Evolutionary conservation across 495 filamentous ascomycete genomes (phyloP).

Genomic region (Xylaria venustula): DNA sequence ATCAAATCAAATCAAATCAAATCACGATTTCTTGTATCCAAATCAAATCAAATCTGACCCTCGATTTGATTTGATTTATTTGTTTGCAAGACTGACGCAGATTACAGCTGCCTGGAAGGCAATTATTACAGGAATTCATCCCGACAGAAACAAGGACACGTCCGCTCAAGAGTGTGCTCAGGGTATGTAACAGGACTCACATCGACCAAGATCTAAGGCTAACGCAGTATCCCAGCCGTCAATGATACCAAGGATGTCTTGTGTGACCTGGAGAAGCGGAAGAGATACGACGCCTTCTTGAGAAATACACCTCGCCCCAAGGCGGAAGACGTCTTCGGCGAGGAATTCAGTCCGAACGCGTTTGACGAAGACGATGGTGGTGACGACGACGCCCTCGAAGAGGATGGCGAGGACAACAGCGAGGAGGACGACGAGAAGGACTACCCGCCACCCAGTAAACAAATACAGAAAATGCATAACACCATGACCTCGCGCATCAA

Average conservation of each 20-base stretch:
- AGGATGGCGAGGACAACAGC: neutral
- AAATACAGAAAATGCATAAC: neutral
- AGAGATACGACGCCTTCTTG: neutral
- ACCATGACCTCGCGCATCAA: neutral
- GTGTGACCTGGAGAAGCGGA: neutral
- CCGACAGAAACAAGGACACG: neutral
- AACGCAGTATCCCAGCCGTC: neutral
- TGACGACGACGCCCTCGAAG: neutral
- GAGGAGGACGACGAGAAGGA: neutral
- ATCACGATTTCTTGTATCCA: no score
- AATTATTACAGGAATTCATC: neutral
- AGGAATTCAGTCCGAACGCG: neutral
- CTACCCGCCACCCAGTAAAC: neutral
- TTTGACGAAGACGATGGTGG: neutral
- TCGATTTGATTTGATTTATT: no score
- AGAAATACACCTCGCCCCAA: neutral
- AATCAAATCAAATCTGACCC: no score
- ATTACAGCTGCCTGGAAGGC: neutral
- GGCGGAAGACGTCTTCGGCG: neutral
- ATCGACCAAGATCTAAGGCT: neutral
- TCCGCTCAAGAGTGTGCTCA: neutral
- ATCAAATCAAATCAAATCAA: no score
- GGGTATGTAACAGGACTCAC: neutral
- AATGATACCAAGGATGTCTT: neutral
- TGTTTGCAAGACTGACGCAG: no score